A percentile compares a stretch with the other conserved stretches of the same genome.
phyloP scores from a whole-genome alignment of 805 yeast species.

The Schwanniomyces sp. region DNA sequence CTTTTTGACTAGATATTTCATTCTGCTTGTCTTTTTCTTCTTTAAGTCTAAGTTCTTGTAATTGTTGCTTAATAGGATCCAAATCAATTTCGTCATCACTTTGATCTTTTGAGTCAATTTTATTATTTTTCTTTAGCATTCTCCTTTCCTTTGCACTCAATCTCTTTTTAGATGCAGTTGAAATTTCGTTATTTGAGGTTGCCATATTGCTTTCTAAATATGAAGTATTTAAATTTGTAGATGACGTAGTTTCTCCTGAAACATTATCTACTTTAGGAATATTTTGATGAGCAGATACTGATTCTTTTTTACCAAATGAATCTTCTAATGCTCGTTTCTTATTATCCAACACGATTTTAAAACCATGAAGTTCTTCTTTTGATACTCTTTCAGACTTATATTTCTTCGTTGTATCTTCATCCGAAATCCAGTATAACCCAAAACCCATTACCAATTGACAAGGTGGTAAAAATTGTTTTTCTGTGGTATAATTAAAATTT shows the following conservation, averaged over 20 bases:
- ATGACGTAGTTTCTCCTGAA: no score
- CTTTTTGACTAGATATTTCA: constrained; percentile 11
- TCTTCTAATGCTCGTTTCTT: constrained; percentile 38
- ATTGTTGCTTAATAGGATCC: constrained; percentile 10
- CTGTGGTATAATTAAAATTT: constrained; percentile 52
- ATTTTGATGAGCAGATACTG: background rate
- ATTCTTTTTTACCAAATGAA: background rate
- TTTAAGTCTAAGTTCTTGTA: constrained; percentile 8
- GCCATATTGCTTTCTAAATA: background rate
- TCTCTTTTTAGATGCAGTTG: constrained; percentile 3
- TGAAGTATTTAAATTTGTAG: background rate
- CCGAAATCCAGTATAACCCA: constrained; percentile 73
- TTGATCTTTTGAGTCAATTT: background rate
- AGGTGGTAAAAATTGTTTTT: constrained; percentile 67
- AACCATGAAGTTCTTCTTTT: constrained; percentile 38
- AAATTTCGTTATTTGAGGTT: background rate
- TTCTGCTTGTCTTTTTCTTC: constrained; percentile 1
- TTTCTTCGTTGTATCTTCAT: constrained; percentile 49
- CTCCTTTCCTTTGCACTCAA: constrained; percentile 9
- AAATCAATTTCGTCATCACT: constrained; percentile 5
- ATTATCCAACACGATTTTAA: constrained; percentile 32
- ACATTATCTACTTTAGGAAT: no score
- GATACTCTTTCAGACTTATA: constrained; percentile 24
- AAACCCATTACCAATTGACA: constrained; percentile 89
- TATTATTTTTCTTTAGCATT: constrained; percentile 3